Conservation (phyloP, 2,329 filamentous ascomycete species). For the Diaporthe sp. region DNA sequence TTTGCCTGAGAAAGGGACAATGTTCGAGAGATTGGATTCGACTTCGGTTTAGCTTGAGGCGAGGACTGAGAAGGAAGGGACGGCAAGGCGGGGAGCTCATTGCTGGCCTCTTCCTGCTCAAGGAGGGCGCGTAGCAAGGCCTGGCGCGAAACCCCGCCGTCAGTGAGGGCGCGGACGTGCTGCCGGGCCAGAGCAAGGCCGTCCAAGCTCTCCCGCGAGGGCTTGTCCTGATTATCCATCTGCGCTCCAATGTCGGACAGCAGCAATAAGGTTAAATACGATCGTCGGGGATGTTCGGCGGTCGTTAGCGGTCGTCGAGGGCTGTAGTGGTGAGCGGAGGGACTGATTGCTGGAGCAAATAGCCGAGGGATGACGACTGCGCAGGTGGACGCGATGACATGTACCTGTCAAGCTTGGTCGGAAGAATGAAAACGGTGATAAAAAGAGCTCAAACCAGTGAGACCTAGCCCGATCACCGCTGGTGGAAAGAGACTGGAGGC, state of each 20-base stretch:
- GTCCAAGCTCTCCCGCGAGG: slow-evolving; percentile 46
- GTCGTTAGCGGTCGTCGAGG: slow-evolving; percentile 24
- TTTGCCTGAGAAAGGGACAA: slow-evolving; percentile 35
- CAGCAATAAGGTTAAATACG: slow-evolving; percentile 22
- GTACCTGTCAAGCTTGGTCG: slow-evolving; percentile 27
- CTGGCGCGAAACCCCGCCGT: slow-evolving; percentile 48
- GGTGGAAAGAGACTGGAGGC: slow-evolving; percentile 28
- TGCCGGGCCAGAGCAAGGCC: slow-evolving; percentile 47
- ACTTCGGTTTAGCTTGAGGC: slow-evolving; percentile 29
- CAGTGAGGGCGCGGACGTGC: slow-evolving; percentile 49
- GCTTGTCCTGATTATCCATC: slow-evolving; percentile 45
- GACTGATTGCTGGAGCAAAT: slow-evolving; percentile 17
- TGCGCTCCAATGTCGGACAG: slow-evolving; percentile 7
- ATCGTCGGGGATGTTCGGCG: slow-evolving; percentile 19
- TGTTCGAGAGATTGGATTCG: slow-evolving; percentile 30
- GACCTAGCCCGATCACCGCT: slow-evolving; percentile 29
- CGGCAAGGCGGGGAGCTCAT: slow-evolving; percentile 30
- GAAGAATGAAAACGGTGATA: slow-evolving; percentile 21
- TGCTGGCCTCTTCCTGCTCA: slow-evolving; percentile 45
- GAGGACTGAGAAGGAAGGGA: slow-evolving; percentile 31
- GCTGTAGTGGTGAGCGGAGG: slow-evolving; percentile 5
- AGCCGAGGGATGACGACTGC: slow-evolving; percentile 14
- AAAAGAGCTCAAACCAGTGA: slow-evolving; percentile 38
- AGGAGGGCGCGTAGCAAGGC: slow-evolving; percentile 49
- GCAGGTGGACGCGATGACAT: background rate